These are phyloP conservation scores for Cryptococcus deneoformans DNA, from an alignment of 1,284 basidiomycete genomes.

Conservation along the genomic window DNA sequence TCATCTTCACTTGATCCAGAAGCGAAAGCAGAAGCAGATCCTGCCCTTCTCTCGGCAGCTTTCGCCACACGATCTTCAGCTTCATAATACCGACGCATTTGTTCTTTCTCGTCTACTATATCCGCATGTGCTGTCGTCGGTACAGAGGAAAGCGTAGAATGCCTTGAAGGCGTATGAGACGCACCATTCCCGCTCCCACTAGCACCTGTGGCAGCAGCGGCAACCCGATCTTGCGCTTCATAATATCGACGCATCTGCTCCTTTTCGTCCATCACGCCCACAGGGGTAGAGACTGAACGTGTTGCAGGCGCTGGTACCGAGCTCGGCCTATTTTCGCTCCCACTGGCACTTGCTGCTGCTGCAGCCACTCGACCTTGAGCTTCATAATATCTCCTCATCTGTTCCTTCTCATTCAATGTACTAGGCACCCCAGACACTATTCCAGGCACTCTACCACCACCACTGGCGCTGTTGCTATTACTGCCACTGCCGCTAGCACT, in stretches of 20 bases:
- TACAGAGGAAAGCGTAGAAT: not conserved
- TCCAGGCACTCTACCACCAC: not conserved
- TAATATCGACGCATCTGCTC: conserved; percentile 39
- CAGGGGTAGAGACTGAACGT: conserved; percentile 1
- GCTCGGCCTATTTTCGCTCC: not conserved
- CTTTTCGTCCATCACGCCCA: conserved; percentile 22
- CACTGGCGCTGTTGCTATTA: conserved; percentile 6
- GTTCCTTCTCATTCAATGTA: conserved; percentile 40
- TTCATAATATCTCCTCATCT: conserved; percentile 53
- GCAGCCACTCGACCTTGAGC: conserved; percentile 54
- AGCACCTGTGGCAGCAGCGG: not conserved
- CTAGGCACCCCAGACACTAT: not conserved
- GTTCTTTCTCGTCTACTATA: conserved; percentile 38
- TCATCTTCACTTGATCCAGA: not conserved
- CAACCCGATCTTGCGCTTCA: conserved; percentile 24
- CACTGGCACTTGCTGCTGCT: not conserved
- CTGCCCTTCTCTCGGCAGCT: not conserved
- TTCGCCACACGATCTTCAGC: conserved; percentile 54
- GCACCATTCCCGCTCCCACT: not conserved
- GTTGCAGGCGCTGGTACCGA: not conserved
- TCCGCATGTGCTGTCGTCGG: not conserved
- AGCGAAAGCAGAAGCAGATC: not conserved
- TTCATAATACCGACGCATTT: conserved; percentile 53
- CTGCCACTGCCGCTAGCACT: not conserved
- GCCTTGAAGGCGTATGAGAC: not conserved